Evolutionary conservation across 768 basidiomycete genomes (phyloP).

Genomic region (Daedaleopsis sinensis): DNA sequence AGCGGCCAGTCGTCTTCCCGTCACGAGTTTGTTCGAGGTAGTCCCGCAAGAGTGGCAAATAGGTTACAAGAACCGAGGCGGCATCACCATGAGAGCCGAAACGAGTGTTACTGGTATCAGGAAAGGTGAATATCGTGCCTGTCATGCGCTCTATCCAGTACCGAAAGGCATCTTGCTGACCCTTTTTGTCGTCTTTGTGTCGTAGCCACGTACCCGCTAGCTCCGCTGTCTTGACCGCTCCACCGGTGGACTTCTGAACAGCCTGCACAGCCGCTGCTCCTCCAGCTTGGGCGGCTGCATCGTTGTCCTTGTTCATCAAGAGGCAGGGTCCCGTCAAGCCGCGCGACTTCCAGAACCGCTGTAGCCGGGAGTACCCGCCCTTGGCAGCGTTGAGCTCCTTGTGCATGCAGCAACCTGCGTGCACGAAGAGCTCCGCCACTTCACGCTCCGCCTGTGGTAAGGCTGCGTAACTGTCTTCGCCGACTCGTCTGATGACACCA

Average conservation of each 20-base stretch:
- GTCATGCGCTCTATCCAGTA: slow-evolving; percentile 26
- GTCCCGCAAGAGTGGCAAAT: slow-evolving; percentile 26
- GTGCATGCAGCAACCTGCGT: neutral
- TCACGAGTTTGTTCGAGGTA: slow-evolving; percentile 35
- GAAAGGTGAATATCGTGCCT: slow-evolving; percentile 31
- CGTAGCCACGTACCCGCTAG: slow-evolving; percentile 35
- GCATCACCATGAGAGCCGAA: slow-evolving; percentile 38
- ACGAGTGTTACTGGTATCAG: slow-evolving; percentile 40
- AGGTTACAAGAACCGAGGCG: slow-evolving; percentile 26
- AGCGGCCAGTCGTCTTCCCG: slow-evolving; percentile 30
- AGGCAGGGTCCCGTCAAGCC: neutral
- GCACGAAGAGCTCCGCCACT: neutral
- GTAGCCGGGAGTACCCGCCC: neutral
- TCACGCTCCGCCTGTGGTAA: neutral
- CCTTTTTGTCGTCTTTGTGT: slow-evolving; percentile 40
- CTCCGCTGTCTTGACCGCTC: slow-evolving; percentile 29
- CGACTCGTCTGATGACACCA: neutral
- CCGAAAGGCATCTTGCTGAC: slow-evolving; percentile 34
- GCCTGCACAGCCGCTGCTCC: neutral
- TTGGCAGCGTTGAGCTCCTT: neutral
- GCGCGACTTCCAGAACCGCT: neutral
- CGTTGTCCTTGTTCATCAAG: neutral
- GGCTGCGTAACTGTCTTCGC: neutral
- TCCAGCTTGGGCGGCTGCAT: neutral
- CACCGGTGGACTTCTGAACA: slow-evolving; percentile 5